Conservation (phyloP, 441 rosid species). For the Populus hybrid region DNA sequence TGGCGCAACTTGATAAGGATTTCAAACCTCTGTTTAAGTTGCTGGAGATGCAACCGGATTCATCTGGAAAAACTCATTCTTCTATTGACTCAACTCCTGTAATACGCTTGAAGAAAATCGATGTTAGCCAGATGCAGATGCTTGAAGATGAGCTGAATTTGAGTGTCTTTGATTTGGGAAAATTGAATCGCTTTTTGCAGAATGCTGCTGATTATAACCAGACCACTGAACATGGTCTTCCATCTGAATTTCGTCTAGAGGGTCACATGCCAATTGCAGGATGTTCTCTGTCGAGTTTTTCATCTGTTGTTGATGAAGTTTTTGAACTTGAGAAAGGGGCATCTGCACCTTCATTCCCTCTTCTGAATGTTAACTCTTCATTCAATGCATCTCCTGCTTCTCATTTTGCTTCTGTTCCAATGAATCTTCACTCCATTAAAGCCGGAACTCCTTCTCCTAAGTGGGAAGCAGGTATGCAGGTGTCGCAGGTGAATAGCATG, state of each 20-base stretch:
- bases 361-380: constrained; percentile 42
- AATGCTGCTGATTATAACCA: constrained; percentile 44
- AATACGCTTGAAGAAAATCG: constrained; percentile 64
- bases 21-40: constrained; percentile 85
- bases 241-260: constrained; percentile 54
- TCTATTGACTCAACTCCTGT: constrained; percentile 54
- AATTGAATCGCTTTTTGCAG: constrained; percentile 46
- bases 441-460: constrained; percentile 50
- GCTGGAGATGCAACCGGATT: constrained; percentile 60
- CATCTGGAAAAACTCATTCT: constrained; percentile 51
- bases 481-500: constrained; percentile 37
- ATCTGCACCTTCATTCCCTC: constrained; percentile 43
- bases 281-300: constrained; percentile 59
- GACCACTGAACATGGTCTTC: constrained; percentile 50
- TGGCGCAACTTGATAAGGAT: constrained; percentile 90
- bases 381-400: constrained; percentile 47
- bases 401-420: constrained; percentile 53
- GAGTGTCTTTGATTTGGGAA: constrained; percentile 56
- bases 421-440: constrained; percentile 40
- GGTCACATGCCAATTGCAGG: constrained; percentile 52
- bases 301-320: constrained; percentile 89
- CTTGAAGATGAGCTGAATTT: constrained; percentile 64
- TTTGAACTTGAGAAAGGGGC: constrained; percentile 80
- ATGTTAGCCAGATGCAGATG: constrained; percentile 77
- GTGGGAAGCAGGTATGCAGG: constrained; percentile 56